Evolutionary conservation across 192 early-diverging fungal genomes (phyloP).

Genomic region (Backusella macrospora): DNA sequence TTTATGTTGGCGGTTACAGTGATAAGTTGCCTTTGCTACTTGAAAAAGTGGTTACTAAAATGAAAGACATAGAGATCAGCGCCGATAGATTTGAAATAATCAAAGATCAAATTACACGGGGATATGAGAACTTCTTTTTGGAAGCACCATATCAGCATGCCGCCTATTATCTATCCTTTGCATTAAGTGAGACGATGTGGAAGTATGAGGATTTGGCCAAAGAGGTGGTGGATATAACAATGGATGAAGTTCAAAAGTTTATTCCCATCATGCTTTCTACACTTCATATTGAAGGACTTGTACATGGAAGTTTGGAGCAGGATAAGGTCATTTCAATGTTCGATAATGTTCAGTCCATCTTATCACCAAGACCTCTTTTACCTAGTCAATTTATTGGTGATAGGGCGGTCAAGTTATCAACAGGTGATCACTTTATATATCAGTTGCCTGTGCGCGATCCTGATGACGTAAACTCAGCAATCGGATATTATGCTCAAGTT

Average conservation of each 20-base stretch:
- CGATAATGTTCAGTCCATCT: constrained; percentile 50
- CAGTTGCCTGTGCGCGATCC: constrained; percentile 57
- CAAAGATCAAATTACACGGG: constrained; percentile 67
- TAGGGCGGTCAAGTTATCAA: constrained; percentile 43
- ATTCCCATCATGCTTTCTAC: constrained; percentile 63
- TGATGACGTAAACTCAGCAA: constrained; percentile 82
- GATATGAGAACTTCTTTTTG: constrained; percentile 67
- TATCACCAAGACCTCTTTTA: constrained; percentile 59
- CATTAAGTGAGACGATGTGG: constrained; percentile 74
- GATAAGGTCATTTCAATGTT: constrained; percentile 57
- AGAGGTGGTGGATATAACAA: constrained; percentile 62
- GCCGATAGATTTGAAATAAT: constrained; percentile 68
- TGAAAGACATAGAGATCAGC: constrained; percentile 60
- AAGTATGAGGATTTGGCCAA: constrained; percentile 70
- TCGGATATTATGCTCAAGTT: constrained; percentile 77
- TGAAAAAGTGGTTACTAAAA: constrained; percentile 61
- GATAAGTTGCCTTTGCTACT: constrained; percentile 77
- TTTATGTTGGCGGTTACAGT: constrained; percentile 77
- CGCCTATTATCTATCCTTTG: constrained; percentile 58
- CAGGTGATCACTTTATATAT: constrained; percentile 37
- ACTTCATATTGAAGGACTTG: constrained; percentile 73
- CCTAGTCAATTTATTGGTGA: constrained; percentile 40
- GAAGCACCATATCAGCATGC: constrained; percentile 73
- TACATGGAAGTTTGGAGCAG: constrained; percentile 75
- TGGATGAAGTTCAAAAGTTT: constrained; percentile 66